These are phyloP conservation scores for Saccharomyces paradoxus DNA, from an alignment of 805 yeast species.

Conservation along the genomic window DNA sequence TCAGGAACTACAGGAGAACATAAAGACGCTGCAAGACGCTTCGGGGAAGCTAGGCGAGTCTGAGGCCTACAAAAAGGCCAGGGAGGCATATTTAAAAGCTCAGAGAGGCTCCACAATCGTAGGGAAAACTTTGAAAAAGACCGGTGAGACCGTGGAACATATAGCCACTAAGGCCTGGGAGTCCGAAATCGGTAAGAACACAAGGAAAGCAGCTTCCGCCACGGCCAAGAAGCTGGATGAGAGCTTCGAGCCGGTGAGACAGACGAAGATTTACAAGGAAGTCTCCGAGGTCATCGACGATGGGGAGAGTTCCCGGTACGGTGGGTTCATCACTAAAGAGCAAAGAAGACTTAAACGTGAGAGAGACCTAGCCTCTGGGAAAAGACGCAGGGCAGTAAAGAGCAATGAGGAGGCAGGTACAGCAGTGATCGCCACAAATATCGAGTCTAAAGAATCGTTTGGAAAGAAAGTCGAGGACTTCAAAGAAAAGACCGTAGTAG, in stretches of 20 bases:
- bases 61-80: slow-evolving; percentile 86
- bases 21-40: slow-evolving; percentile 91
- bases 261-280: slow-evolving; percentile 83
- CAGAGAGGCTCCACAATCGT: slow-evolving; percentile 63
- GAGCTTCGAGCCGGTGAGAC: slow-evolving; percentile 82
- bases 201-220: slow-evolving; percentile 73
- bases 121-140: slow-evolving; percentile 68
- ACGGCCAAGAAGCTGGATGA: slow-evolving; percentile 84
- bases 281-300: slow-evolving; percentile 84
- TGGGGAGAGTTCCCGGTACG: slow-evolving; percentile 81
- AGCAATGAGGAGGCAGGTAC: slow-evolving; percentile 78
- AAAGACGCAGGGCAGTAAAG: slow-evolving; percentile 58
- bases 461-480: slow-evolving; percentile 60
- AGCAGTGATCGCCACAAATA: slow-evolving; percentile 72
- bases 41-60: slow-evolving; percentile 91
- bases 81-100: slow-evolving; percentile 84
- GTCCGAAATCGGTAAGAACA: slow-evolving; percentile 80
- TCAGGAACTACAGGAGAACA: slow-evolving; percentile 80
- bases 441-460: slow-evolving; percentile 59
- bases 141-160: slow-evolving; percentile 89
- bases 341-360: slow-evolving; percentile 69
- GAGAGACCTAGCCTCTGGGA: slow-evolving; percentile 49
- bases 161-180: slow-evolving; percentile 94
- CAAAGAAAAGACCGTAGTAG: slow-evolving; percentile 59
- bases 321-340: slow-evolving; percentile 84